Evolutionary conservation across 2,329 filamentous ascomycete genomes (phyloP).

Genomic region (Hypoxylon sp.): DNA sequence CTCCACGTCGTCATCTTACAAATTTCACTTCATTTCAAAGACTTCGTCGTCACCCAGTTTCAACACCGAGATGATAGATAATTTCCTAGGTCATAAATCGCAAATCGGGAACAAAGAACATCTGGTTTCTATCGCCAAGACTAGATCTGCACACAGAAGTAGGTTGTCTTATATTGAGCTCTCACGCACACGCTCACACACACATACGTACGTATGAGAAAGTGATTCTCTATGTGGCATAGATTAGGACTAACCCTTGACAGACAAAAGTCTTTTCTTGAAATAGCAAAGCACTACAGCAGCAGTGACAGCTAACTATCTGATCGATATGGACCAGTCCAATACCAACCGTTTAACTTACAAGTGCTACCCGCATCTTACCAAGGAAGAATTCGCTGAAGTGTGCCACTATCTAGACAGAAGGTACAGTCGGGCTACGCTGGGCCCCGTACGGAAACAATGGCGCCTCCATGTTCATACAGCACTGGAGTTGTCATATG

Average conservation of each 20-base stretch:
- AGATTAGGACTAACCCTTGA: neutral
- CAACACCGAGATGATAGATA: neutral
- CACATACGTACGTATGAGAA: neutral
- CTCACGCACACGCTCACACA: neutral
- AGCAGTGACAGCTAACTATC: neutral
- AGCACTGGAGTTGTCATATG: slow-evolving; percentile 62
- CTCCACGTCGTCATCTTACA: neutral
- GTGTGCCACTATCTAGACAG: slow-evolving; percentile 73
- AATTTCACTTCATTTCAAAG: neutral
- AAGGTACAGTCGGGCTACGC: slow-evolving; percentile 68
- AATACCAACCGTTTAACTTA: slow-evolving; percentile 56
- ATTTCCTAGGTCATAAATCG: neutral
- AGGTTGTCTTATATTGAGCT: neutral
- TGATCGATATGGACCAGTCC: slow-evolving; percentile 22
- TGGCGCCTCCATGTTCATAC: slow-evolving; percentile 69
- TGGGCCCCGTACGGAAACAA: slow-evolving; percentile 66
- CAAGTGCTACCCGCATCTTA: slow-evolving; percentile 72
- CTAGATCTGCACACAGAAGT: neutral
- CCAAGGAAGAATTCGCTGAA: slow-evolving; percentile 71
- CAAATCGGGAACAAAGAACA: neutral
- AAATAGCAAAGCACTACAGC: neutral
- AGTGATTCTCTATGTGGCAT: neutral
- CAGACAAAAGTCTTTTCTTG: neutral
- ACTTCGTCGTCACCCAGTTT: neutral
- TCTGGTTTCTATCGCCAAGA: neutral